Percentiles rank a stretch among this genome's conserved stretches.
phyloP scores from a whole-genome alignment of 352 stramenopile genomes.

The Globisporangium okanoganense region DNA sequence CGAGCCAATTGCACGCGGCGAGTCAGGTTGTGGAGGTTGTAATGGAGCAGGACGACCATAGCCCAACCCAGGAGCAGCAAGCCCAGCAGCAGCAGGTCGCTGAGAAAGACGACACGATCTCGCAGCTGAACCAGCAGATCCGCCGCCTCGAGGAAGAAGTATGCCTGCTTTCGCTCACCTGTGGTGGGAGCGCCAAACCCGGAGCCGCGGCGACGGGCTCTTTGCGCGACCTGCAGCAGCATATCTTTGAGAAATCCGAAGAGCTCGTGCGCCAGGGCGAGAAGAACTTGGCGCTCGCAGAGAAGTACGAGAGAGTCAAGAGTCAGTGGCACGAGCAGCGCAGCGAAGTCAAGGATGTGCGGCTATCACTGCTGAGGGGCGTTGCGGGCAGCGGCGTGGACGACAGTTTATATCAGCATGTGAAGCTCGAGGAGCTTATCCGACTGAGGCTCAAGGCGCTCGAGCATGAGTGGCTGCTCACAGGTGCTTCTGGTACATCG shows the following conservation, averaged over 20 bases:
- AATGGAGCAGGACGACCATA: neutral
- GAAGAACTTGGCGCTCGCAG: slow-evolving; percentile 50
- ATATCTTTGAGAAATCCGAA: slow-evolving; percentile 68
- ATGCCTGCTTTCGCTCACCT: slow-evolving; percentile 35
- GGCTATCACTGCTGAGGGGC: slow-evolving; percentile 42
- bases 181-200: slow-evolving; percentile 10
- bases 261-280: slow-evolving; percentile 74
- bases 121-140: slow-evolving; percentile 29
- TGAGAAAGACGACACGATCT: slow-evolving; percentile 32
- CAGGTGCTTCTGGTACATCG: neutral
- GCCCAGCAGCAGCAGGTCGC: slow-evolving; percentile 31
- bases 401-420: slow-evolving; percentile 60
- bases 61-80: slow-evolving; percentile 19
- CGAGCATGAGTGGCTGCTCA: slow-evolving; percentile 59
- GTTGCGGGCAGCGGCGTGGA: slow-evolving; percentile 53
- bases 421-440: slow-evolving; percentile 66
- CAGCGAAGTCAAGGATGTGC: slow-evolving; percentile 49
- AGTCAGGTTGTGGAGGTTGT: neutral
- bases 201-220: slow-evolving; percentile 23
- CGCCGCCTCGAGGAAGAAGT: slow-evolving; percentile 51
- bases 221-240: slow-evolving; percentile 55
- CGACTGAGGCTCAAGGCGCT: slow-evolving; percentile 60
- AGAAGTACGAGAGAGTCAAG: slow-evolving; percentile 42
- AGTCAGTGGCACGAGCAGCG: slow-evolving; percentile 36
- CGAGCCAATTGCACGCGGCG: slow-evolving; percentile 1